These are phyloP conservation scores for Iris macrosiphon DNA, from an alignment of 106 monocot genomes.

Conservation along the genomic window DNA sequence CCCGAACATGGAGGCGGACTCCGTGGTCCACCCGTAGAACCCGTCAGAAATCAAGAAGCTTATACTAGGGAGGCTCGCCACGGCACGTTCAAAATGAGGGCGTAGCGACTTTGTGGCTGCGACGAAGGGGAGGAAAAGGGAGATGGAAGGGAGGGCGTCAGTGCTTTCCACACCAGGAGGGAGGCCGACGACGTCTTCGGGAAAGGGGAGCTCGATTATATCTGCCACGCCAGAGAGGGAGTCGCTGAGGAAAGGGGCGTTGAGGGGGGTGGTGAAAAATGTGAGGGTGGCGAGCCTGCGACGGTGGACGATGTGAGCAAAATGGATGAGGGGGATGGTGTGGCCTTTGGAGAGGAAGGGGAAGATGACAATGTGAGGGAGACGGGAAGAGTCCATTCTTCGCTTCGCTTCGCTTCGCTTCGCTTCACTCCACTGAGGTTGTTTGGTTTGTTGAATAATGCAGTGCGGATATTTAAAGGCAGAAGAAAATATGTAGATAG, in stretches of 20 bases:
- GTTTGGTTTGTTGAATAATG: too few species aligned
- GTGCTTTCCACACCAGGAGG: constrained; percentile 15
- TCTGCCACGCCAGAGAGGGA: background rate
- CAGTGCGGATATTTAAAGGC: too few species aligned
- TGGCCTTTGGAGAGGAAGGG: constrained; percentile 35
- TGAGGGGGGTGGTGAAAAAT: constrained; percentile 24
- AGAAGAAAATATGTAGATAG: too few species aligned
- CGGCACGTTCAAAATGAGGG: background rate
- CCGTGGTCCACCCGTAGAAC: constrained; percentile 26
- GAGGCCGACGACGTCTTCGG: background rate
- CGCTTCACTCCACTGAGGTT: too few species aligned
- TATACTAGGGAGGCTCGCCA: background rate
- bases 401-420: too few species aligned
- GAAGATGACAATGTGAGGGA: constrained; percentile 15
- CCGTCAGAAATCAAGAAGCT: constrained; percentile 24
- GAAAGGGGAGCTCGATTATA: constrained; percentile 8
- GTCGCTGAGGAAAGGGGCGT: constrained; percentile 14
- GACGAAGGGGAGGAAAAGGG: background rate
- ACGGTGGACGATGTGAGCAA: constrained; percentile 6
- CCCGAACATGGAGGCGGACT: background rate
- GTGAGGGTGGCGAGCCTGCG: constrained; percentile 11
- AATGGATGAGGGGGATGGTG: constrained; percentile 30
- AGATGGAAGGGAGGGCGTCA: constrained; percentile 14
- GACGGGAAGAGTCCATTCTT: too few species aligned
- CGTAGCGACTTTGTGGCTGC: constrained; percentile 4